Percentiles rank a stretch among this genome's conserved stretches.
Conservation (phyloP, 164 flowering plant species). For the Amborella trichopoda region DNA sequence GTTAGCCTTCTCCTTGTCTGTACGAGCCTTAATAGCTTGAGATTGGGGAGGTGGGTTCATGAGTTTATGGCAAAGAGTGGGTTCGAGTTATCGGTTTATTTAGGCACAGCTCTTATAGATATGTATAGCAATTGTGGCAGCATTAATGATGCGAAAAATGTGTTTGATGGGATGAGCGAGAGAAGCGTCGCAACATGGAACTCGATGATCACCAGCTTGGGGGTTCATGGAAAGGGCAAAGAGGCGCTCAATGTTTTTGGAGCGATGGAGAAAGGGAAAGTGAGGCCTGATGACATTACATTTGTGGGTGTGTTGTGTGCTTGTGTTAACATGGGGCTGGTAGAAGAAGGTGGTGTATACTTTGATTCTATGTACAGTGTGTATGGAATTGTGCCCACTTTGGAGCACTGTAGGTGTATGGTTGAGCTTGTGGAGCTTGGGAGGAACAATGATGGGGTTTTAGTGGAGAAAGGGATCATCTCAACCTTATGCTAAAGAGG, state of each 20-base stretch:
- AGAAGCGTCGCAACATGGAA: conserved; percentile 61
- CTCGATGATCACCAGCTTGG: conserved; percentile 66
- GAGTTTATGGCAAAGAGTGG: conserved; percentile 34
- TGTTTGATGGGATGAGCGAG: conserved; percentile 36
- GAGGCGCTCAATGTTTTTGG: conserved; percentile 38
- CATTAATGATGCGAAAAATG: conserved; percentile 33
- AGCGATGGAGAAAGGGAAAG: conserved; percentile 30
- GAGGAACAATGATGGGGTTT: no score
- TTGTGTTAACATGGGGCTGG: conserved; percentile 25
- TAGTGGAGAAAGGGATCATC: no score
- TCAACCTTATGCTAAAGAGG: no score
- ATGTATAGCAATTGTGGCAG: conserved; percentile 79
- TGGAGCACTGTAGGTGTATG: conserved; percentile 37
- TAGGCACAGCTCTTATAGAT: conserved; percentile 64
- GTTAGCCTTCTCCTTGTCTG: conserved; percentile 50
- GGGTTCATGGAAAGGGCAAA: conserved; percentile 48
- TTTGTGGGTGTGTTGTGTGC: conserved; percentile 50
- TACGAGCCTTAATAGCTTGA: conserved; percentile 36
- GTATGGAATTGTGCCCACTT: conserved; percentile 30
- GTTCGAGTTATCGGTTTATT: conserved; percentile 25
- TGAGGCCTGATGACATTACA: conserved; percentile 48
- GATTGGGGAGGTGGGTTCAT: conserved; percentile 46
- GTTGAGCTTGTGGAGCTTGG: conserved; percentile 26
- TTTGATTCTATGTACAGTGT: conserved; percentile 31
- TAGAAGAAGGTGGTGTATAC: conserved; percentile 25